Conservation (phyloP, 768 basidiomycete genomes). For the Agaricus sinodeliciosus region DNA sequence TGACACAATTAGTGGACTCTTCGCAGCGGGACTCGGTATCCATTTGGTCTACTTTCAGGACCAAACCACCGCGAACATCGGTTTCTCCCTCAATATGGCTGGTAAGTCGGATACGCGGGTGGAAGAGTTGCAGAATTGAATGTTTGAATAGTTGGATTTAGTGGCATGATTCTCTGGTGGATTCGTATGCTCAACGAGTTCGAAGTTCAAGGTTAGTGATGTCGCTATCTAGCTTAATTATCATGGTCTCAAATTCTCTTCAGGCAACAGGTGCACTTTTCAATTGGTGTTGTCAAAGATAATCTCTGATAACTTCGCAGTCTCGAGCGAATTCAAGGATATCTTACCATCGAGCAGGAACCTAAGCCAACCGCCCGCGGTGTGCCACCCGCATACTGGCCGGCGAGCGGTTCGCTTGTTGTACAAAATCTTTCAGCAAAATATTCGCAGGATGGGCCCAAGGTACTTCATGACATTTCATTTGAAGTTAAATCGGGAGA, state of each 20-base stretch:
- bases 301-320: constrained; percentile 15
- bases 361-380: constrained; percentile 29
- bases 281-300: neutral
- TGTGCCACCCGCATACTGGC: constrained; percentile 61
- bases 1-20: constrained; percentile 48
- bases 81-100: constrained; percentile 53
- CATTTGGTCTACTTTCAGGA: constrained; percentile 43
- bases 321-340: constrained; percentile 66
- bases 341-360: constrained; percentile 54
- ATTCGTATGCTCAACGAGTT: constrained; percentile 35
- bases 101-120: constrained; percentile 14
- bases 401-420: constrained; percentile 46
- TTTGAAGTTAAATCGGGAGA: constrained; percentile 48
- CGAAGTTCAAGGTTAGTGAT: constrained; percentile 30
- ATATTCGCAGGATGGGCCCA: constrained; percentile 45
- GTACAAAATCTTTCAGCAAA: constrained; percentile 49
- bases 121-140: too few relatives aligned
- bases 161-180: constrained; percentile 47
- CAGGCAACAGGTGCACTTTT: constrained; percentile 11
- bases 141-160: constrained; percentile 38
- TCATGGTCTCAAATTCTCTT: neutral
- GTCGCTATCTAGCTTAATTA: too few relatives aligned
- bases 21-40: constrained; percentile 42
- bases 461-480: constrained; percentile 43
- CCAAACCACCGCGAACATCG: constrained; percentile 33